Base-by-base conservation (phyloP, 345 rosid species). In the Turnera subulata region DNA sequence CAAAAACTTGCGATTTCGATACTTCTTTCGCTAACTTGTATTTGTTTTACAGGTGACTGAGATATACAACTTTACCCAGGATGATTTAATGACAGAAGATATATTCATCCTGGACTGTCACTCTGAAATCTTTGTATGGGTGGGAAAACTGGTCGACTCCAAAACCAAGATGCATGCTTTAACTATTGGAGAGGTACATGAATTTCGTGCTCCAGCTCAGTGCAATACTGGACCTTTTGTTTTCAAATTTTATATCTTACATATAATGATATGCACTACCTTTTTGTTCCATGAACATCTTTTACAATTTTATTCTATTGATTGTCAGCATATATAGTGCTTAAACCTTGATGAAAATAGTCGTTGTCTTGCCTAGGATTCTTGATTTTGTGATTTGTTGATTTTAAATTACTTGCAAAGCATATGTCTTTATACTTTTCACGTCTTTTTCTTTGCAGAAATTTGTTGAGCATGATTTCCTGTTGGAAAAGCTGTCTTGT, bases 31-130 rank as follows among this genome's bases (percentile, higher is more conserved):
- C 29, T 40, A 42, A 42, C 7, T 13, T 60, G 38, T 51, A 52
- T 17, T 64, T 35, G 20, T 72, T 55, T 67, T 70, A 59, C 82
- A 94, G 99, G 99, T 76, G 62, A 78, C 75, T 26, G 99, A 94
- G 82, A 86, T 90, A 59, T 79, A 88, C 62, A 94, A 75, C 78
- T 94, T 88, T 63, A 67, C 84, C 40, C 97, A 90, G 75, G 99
- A 94, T 70, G 97, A 94, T 81, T 69, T 94, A 78, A 88, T 94
- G 99, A 90, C 99, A 5, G 99, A 94, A 78, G 99, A 94, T 71
- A 84, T 88, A 65, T 88, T 82, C 77, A 78, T 94, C 74, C 84
- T 94, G 67, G 86, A 94, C 83, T 79, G 86, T 77, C 91, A 88
- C 73, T 80, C 86, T 24, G 91, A 84, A 55, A 73, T 88, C 65